Base-by-base conservation (phyloP, 768 basidiomycete genomes). In the Lactarius akahatsu region DNA sequence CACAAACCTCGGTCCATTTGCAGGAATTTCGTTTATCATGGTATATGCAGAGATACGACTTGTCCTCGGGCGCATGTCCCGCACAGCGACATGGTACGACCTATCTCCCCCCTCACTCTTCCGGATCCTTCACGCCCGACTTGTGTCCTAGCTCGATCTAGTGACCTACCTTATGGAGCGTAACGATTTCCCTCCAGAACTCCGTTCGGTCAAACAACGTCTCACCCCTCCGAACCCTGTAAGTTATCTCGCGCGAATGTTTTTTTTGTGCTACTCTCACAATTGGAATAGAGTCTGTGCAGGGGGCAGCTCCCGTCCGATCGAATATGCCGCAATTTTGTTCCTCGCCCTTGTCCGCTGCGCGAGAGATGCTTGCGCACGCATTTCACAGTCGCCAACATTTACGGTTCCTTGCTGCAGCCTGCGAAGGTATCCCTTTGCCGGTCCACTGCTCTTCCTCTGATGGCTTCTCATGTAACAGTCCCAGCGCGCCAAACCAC, bases 41-140 rank as follows among this genome's bases (percentile, higher is more conserved):
- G 66, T 47, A 1, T 30, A 18, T 67, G 66, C 54, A 13, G 16
- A 13, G 34, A 59, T n/a, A 54, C 1, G 47, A 0, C 20, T 7
- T 67, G 66, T 26, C 34, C 34, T 4, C 62, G 57, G 16, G 57
- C 45, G n/a, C 66, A 67, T 56, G 62, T 67, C 16, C 28, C 52
- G 16, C 9, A 43, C 34, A 2, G n/a, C 6, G 30, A 55, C 6
- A 67, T 67, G 66, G 66, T 67, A 23, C 26, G 34, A 28, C 36
- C 20, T 16, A 8, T 0, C 9, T 23, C 2, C 36, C 6, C 4
- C 1, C 18, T 9, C 50, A 7, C 10, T 6, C 26, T 16, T 52
- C 13, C 5, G 11, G 45, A 47, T 47, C 16, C 16, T 20, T 41
- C 26, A 32, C 11, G 4, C 5, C 23, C 50, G 6, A 15, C 50